phyloP scores from a whole-genome alignment of 169 alveolate genomes.

The Sarcocystis neurona region DNA sequence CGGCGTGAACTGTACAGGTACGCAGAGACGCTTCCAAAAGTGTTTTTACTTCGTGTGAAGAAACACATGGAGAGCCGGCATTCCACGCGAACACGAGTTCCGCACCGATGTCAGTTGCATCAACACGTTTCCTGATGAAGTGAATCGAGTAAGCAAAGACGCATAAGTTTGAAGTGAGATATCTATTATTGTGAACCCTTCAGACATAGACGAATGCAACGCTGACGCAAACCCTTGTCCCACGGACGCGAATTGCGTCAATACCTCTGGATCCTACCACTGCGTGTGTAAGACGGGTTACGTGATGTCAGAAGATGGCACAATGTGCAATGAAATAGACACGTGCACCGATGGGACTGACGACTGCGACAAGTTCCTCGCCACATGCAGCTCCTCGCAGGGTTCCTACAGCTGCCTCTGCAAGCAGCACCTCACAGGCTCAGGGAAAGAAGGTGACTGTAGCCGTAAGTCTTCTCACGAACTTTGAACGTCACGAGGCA shows the following conservation, averaged over 20 bases:
- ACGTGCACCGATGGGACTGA: conserved; percentile 52
- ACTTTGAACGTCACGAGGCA: too few species aligned
- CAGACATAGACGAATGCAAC: conserved; percentile 66
- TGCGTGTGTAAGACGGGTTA: conserved; percentile 64
- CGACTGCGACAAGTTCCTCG: conserved; percentile 51
- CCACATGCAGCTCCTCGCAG: conserved; percentile 46
- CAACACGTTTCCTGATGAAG: too few species aligned
- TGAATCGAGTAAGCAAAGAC: too few species aligned
- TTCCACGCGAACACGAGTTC: too few species aligned
- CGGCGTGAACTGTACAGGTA: conserved; percentile 48
- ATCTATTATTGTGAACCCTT: too few species aligned
- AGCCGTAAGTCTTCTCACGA: conserved; percentile 61
- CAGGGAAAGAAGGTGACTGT: conserved; percentile 55
- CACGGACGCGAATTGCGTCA: conserved; percentile 53
- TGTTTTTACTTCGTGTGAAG: too few species aligned
- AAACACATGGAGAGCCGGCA: too few species aligned
- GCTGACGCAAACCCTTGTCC: conserved; percentile 52
- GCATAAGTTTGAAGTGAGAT: too few species aligned
- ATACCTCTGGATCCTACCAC: conserved; percentile 61
- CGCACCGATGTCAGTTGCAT: too few species aligned
- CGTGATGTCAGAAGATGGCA: neutral
- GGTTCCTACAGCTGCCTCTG: conserved; percentile 66
- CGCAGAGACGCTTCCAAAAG: neutral
- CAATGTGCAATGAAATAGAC: conserved; percentile 31
- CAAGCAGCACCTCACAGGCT: conserved; percentile 54